These are phyloP conservation scores for Tagetes erecta DNA, from an alignment of 129 eudicot genomes.

Conservation along the genomic window DNA sequence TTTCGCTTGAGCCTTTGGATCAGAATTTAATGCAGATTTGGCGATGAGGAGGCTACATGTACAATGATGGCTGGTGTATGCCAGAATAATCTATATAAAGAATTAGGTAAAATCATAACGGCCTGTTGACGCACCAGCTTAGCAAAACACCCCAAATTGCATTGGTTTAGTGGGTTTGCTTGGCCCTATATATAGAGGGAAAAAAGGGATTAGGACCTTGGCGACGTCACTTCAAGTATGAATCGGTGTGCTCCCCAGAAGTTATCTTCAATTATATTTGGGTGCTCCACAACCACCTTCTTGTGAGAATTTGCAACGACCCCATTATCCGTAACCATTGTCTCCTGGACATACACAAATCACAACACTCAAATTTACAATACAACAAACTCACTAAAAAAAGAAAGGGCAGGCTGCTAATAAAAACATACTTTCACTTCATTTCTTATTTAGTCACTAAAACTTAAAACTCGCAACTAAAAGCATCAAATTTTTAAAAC, in stretches of 20 bases:
- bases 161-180: slow-evolving; percentile 2
- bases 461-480: background rate
- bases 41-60: too few species aligned
- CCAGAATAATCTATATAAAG: too few species aligned
- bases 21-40: too few species aligned
- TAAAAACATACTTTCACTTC: background rate
- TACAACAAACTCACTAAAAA: background rate
- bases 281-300: slow-evolving; percentile 53
- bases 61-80: too few species aligned
- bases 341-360: slow-evolving; percentile 43
- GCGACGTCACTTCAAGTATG: slow-evolving; percentile 44
- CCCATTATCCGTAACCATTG: slow-evolving; percentile 26
- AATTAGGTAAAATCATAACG: too few species aligned
- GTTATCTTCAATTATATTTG: slow-evolving; percentile 57
- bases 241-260: slow-evolving; percentile 60
- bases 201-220: slow-evolving; percentile 7
- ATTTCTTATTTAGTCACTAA: background rate
- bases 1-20: too few species aligned
- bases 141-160: background rate
- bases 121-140: too few species aligned
- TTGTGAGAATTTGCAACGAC: slow-evolving; percentile 37
- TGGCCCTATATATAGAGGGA: background rate
- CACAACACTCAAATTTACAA: background rate
- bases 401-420: background rate
- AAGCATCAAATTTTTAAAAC: background rate